A percentile compares a stretch with the other conserved stretches of the same genome.
Conservation (phyloP, 148 eudicot genomes). For the Linanthus parryae region DNA sequence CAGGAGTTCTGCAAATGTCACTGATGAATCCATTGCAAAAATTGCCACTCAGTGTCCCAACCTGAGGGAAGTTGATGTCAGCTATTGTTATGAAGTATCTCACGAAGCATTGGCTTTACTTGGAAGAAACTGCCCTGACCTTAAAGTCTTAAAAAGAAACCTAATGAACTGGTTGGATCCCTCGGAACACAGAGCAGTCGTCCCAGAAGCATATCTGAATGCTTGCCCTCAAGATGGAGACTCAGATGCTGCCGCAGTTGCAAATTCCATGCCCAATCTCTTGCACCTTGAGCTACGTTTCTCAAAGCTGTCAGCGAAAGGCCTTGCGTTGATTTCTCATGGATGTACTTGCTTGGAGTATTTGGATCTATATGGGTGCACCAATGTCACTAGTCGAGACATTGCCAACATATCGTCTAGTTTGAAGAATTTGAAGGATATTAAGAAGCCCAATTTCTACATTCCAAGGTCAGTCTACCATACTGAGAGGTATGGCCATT, state of each 20-base stretch:
- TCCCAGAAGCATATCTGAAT: conserved; percentile 63
- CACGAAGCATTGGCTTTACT: conserved; percentile 50
- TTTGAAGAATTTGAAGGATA: conserved; percentile 47
- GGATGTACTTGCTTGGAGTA: conserved; percentile 56
- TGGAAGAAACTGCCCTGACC: conserved; percentile 51
- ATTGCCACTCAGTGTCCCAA: conserved; percentile 58
- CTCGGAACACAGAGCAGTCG: conserved; percentile 65
- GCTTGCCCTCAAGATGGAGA: conserved; percentile 80
- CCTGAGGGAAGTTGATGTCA: conserved; percentile 66
- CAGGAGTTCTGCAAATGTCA: conserved; percentile 69
- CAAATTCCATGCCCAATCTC: conserved; percentile 54
- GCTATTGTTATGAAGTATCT: conserved; percentile 88
- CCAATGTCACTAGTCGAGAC: conserved; percentile 71
- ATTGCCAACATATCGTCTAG: conserved; percentile 36
- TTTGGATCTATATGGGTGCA: conserved; percentile 75
- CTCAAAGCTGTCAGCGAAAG: conserved; percentile 63
- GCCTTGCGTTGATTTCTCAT: conserved; percentile 60
- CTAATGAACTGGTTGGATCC: conserved; percentile 80
- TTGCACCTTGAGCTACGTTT: conserved; percentile 68
- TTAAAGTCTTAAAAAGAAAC: conserved; percentile 57
- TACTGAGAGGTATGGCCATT: conserved; percentile 84
- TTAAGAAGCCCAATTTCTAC: conserved; percentile 81
- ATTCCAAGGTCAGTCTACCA: conserved; percentile 74
- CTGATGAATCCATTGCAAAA: conserved; percentile 40
- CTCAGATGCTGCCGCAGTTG: conserved; percentile 77